Base-by-base conservation (phyloP, 179 eudicot genomes). In the Gypsophila paniculata region DNA sequence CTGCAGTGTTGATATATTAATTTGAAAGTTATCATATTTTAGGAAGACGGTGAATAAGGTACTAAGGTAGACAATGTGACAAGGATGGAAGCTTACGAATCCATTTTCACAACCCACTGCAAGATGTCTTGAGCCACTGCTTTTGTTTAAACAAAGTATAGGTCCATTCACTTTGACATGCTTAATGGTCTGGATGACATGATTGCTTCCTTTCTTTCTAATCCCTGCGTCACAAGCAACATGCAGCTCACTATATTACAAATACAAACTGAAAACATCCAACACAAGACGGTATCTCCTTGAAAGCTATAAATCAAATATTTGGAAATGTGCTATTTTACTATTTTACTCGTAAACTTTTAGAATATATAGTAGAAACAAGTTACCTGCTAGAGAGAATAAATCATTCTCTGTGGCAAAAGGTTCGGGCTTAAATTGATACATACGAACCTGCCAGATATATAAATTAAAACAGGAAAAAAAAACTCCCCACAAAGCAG, bases 101-200 rank as follows among this genome's bases (percentile, higher is more conserved):
- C 97, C 99, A 80, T 87, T 85, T 65, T 88, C 96, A 67, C 95
- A 83, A 4, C 99, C 99, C 75, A 92, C 88, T 25, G 93, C 97
- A 75, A 94, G 80, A 77, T 81, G 88, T 70, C 77, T 85, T 64
- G 83, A 74, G 77, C 74, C 75, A 69, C 75, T 69, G 63, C 82
- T 77, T 51, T 82, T 18, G 62, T 69, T 77, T 55, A 94, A 62
- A 22, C 85, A 88, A 65, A 87, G 84, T 42, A 87, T 88, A 76
- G 90, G 78, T 75, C 94, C 90, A 67, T 82, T 86, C 78, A 94
- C 96, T 72, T 86, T 90, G 72, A 90, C 70, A 38, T 79, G 61
- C 68, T 88, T 90, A 75, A 87, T 77, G 78, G 81, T 81, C 48
- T 84, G 91, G 71, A 92, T 78, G 63, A 82, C 79, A 70, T 88